These are phyloP conservation scores for Mycena galopus DNA, from an alignment of 768 basidiomycete genomes.

Conservation along the genomic window DNA sequence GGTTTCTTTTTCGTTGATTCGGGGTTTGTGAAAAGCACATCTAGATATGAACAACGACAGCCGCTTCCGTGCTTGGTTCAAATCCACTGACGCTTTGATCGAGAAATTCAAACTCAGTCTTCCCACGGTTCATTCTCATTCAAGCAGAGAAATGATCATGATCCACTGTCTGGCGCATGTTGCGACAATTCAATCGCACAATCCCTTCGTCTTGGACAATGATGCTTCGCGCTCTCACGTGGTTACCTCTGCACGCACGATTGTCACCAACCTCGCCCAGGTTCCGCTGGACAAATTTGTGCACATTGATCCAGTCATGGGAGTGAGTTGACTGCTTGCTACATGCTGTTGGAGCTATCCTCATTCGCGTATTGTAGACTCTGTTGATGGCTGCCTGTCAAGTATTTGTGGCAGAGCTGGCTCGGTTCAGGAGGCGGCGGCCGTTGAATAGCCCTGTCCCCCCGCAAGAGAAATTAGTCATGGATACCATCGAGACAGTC, in stretches of 20 bases:
- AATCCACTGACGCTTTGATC: constrained; percentile 43
- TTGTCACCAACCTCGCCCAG: constrained; percentile 16
- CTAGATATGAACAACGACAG: constrained; percentile 40
- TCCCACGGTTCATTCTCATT: constrained; percentile 17
- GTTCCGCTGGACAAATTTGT: constrained; percentile 17
- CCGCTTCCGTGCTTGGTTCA: constrained; percentile 41
- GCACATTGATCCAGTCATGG: constrained; percentile 34
- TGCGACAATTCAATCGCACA: constrained; percentile 30
- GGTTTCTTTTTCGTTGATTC: not conserved
- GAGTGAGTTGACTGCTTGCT: constrained; percentile 5
- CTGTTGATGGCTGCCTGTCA: constrained; percentile 33
- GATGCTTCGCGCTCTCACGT: constrained; percentile 14
- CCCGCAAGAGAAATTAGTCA: constrained; percentile 8
- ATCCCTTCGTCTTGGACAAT: constrained; percentile 36
- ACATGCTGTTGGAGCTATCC: not conserved
- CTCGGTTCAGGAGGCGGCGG: constrained; percentile 11
- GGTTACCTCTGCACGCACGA: constrained; percentile 21
- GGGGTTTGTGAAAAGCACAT: not conserved
- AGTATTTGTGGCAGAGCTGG: constrained; percentile 32
- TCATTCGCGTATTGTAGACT: constrained; percentile 2
- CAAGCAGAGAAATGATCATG: constrained; percentile 36
- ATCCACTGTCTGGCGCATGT: constrained; percentile 44
- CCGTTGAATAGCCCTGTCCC: not conserved
- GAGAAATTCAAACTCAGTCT: constrained; percentile 31
- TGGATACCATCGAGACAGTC: constrained; percentile 24